A percentile compares a stretch with the other conserved stretches of the same genome.
Conservation (phyloP, 179 eudicot species). For the Patellifolia procumbens region DNA sequence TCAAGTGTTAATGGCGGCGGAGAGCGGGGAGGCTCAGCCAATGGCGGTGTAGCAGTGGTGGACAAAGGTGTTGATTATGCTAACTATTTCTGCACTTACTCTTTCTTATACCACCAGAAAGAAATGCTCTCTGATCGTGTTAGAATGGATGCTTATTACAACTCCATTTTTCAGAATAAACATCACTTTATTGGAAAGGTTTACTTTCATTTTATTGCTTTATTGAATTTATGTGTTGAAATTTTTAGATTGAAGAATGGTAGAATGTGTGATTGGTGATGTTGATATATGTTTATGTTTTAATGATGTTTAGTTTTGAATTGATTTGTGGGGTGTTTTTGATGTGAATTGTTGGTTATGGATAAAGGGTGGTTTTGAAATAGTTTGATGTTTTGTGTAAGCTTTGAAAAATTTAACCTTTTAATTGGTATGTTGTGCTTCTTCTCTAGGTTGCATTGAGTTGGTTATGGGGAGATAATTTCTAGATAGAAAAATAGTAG, state of each 20-base stretch:
- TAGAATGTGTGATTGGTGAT: no score
- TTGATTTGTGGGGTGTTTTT: not conserved
- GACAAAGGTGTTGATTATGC: constrained; percentile 93
- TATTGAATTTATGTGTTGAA: no score
- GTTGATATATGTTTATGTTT: not conserved
- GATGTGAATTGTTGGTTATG: not conserved
- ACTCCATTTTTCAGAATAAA: constrained; percentile 70
- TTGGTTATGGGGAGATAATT: no score
- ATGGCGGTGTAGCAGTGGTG: constrained; percentile 35
- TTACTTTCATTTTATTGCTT: not conserved
- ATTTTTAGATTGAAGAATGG: no score
- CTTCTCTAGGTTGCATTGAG: no score
- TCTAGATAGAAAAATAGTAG: no score
- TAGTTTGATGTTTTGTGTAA: not conserved
- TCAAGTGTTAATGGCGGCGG: constrained; percentile 43
- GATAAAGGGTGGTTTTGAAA: no score
- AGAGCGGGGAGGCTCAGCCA: constrained; percentile 15
- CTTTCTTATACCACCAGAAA: constrained; percentile 91
- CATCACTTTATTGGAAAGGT: constrained; percentile 87
- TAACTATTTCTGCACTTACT: constrained; percentile 92
- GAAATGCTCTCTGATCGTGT: constrained; percentile 98
- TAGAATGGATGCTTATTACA: constrained; percentile 88
- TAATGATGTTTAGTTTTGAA: not conserved
- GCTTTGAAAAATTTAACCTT: no score
- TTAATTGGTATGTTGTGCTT: no score